Evolutionary conservation across 805 yeast species (phyloP).

Genomic region (Huiozyma naganishii): DNA sequence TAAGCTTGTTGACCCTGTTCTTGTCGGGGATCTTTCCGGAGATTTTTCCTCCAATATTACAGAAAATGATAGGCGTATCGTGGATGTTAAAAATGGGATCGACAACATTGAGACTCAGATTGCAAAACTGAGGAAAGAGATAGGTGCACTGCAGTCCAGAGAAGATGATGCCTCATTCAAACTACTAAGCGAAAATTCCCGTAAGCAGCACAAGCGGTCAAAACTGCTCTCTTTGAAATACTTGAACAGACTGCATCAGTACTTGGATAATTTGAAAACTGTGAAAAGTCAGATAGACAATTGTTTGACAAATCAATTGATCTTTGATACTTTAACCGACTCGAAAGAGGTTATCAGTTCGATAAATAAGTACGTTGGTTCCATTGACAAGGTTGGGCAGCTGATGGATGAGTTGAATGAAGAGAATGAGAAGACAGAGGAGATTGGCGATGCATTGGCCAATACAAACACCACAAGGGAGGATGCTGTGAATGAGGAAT

Average conservation of each 20-base stretch:
- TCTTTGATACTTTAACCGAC: constrained; percentile 29
- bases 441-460: constrained; percentile 25
- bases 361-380: constrained; percentile 34
- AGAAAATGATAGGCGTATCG: constrained; percentile 27
- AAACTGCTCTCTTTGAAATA: constrained; percentile 29
- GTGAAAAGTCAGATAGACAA: constrained; percentile 34
- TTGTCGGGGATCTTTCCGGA: constrained; percentile 11
- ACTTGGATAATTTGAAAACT: constrained; percentile 30
- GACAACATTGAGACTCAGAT: constrained; percentile 10
- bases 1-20: constrained; percentile 12
- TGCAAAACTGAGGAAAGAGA: constrained; percentile 14
- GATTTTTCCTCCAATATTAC: constrained; percentile 15
- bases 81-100: constrained; percentile 25
- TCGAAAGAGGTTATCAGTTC: constrained; percentile 28
- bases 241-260: constrained; percentile 23
- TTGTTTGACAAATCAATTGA: constrained; percentile 32
- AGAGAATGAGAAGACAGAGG: constrained; percentile 29
- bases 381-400: constrained; percentile 33
- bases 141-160: constrained; percentile 10
- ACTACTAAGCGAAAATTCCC: constrained; percentile 19
- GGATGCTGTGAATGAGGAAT: constrained; percentile 28
- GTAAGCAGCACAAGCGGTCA: constrained; percentile 27
- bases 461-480: constrained; percentile 17
- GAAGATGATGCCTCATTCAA: constrained; percentile 14
- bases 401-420: constrained; percentile 33